Conservation (phyloP, 2,329 filamentous ascomycete genomes). For the Sporothrix variecibatus region DNA sequence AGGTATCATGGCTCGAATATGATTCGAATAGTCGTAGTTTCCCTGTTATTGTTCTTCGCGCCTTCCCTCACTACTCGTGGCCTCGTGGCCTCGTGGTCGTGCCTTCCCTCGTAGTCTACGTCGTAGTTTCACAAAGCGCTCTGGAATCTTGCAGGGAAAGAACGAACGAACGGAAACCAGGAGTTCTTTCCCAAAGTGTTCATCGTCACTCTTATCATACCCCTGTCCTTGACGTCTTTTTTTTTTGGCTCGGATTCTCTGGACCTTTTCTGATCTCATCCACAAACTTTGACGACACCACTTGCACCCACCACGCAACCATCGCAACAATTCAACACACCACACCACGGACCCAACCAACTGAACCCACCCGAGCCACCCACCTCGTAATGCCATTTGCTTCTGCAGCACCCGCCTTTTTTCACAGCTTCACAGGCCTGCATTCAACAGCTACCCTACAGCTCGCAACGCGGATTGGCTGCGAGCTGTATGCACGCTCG, state of each 20-base stretch:
- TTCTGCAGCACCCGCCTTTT: background rate
- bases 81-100: background rate
- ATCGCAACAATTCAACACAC: background rate
- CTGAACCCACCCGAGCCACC: constrained; percentile 15
- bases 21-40: background rate
- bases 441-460: constrained; percentile 18
- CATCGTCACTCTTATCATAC: constrained; percentile 7
- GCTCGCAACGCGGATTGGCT: constrained; percentile 22
- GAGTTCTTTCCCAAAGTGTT: background rate
- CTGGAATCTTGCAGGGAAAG: background rate
- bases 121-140: background rate
- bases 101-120: background rate
- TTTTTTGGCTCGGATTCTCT: background rate
- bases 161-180: background rate
- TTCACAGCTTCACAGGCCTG: constrained; percentile 2
- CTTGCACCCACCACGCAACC: background rate
- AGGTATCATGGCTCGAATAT: background rate
- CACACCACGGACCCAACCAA: background rate
- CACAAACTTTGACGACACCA: constrained; percentile 7
- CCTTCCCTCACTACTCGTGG: background rate
- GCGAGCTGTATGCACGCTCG: constrained; percentile 22
- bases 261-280: background rate
- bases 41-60: constrained; percentile 5
- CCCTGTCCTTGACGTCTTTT: background rate
- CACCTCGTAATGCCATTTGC: constrained; percentile 10